phyloP scores from a whole-genome alignment of 306 rosid species.

The Cucumis hystrix region DNA sequence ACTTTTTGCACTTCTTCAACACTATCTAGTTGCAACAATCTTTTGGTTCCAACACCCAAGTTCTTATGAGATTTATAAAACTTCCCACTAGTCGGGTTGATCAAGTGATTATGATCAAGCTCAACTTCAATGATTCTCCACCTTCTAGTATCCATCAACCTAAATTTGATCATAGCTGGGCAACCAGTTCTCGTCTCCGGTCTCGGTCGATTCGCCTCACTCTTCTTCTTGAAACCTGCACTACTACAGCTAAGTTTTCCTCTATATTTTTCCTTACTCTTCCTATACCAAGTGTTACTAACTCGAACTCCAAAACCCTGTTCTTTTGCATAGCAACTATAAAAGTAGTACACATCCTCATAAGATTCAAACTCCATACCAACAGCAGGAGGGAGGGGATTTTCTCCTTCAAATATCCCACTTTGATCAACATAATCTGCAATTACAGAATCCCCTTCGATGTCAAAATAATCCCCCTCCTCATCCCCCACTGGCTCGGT shows the following conservation, averaged over 20 bases:
- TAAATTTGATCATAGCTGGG: slow-evolving; percentile 73
- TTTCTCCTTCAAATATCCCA: slow-evolving; percentile 39
- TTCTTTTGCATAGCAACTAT: slow-evolving; percentile 63
- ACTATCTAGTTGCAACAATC: slow-evolving; percentile 35
- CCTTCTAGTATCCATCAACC: slow-evolving; percentile 56
- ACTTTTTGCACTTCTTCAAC: slow-evolving; percentile 41
- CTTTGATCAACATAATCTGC: slow-evolving; percentile 31
- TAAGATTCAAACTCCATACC: slow-evolving; percentile 75
- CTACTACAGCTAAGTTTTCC: slow-evolving; percentile 79
- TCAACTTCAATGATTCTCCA: slow-evolving; percentile 77
- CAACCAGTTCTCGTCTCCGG: slow-evolving; percentile 76
- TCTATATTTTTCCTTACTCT: slow-evolving; percentile 61
- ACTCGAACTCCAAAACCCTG: slow-evolving; percentile 75
- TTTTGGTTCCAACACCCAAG: slow-evolving; percentile 38
- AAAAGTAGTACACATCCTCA: slow-evolving; percentile 62
- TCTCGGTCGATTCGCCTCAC: slow-evolving; percentile 66
- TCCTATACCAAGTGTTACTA: slow-evolving; percentile 66
- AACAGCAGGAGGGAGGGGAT: slow-evolving; percentile 50
- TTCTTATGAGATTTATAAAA: slow-evolving; percentile 59
- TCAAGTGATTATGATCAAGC: slow-evolving; percentile 74
- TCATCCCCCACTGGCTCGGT: slow-evolving; percentile 49
- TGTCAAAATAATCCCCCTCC: slow-evolving; percentile 39
- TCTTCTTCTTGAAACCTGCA: slow-evolving; percentile 70
- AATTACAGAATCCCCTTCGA: slow-evolving; percentile 43
- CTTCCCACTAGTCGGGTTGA: slow-evolving; percentile 41